Evolutionary conservation across 192 early-diverging fungal genomes (phyloP).

Genomic region (Podila minutissima): DNA sequence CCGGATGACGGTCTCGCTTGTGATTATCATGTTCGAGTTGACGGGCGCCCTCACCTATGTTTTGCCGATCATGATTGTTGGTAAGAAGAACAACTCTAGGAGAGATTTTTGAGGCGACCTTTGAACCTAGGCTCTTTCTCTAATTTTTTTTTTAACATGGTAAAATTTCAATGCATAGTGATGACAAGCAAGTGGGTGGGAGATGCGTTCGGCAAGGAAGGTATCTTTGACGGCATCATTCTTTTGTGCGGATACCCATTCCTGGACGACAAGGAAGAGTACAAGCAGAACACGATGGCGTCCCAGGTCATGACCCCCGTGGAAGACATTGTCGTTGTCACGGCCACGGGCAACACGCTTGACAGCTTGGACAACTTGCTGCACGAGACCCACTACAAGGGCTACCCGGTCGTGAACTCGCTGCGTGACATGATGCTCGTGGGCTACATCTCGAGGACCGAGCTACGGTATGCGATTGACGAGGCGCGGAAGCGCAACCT

Average conservation of each 20-base stretch:
- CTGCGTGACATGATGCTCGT: constrained; percentile 65
- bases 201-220: constrained; percentile 78
- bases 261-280: constrained; percentile 69
- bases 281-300: constrained; percentile 58
- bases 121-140: neutral
- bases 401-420: constrained; percentile 77
- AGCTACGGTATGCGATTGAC: constrained; percentile 61
- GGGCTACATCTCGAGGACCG: constrained; percentile 76
- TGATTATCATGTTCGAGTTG: constrained; percentile 99
- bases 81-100: constrained; percentile 53
- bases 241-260: constrained; percentile 74
- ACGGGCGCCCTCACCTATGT: constrained; percentile 97
- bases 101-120: constrained; percentile 19
- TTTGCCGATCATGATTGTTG: constrained; percentile 87
- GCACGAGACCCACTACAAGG: constrained; percentile 69
- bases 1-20: constrained; percentile 90
- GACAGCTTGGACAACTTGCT: constrained; percentile 55
- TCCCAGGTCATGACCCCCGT: constrained; percentile 71
- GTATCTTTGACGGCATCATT: constrained; percentile 67
- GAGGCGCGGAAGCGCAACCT: constrained; percentile 31
- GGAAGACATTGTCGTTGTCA: constrained; percentile 68
- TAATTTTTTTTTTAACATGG: neutral
- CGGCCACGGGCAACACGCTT: constrained; percentile 54
- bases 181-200: constrained; percentile 84
- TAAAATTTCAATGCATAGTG: constrained; percentile 44